Evolutionary conservation across 805 yeast species (phyloP).

Genomic region (Wickerhamomyces chambardii): DNA sequence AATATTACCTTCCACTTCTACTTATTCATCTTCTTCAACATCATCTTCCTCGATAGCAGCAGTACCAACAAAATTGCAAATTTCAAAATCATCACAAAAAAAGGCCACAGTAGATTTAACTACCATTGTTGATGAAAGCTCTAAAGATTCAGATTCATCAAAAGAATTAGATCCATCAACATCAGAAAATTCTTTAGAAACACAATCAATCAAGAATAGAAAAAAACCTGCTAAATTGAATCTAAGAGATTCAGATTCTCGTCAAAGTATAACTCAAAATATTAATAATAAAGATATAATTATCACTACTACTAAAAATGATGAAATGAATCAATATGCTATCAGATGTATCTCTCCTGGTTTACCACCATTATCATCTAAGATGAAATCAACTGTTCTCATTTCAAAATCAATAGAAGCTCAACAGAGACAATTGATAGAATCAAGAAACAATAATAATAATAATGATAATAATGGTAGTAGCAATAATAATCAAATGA

Average conservation of each 20-base stretch:
- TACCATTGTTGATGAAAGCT: too few species aligned
- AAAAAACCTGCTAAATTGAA: slow-evolving; percentile 18
- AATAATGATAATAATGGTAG: not conserved
- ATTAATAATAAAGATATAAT: too few species aligned
- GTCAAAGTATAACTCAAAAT: not conserved
- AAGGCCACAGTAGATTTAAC: too few species aligned
- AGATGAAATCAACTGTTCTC: slow-evolving; percentile 17
- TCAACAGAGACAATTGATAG: slow-evolving; percentile 19
- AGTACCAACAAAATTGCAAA: too few species aligned
- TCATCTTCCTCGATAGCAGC: too few species aligned
- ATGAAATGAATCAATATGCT: slow-evolving; percentile 15
- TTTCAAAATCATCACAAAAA: too few species aligned
- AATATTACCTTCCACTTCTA: too few species aligned
- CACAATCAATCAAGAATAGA: slow-evolving; percentile 10
- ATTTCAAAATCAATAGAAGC: slow-evolving; percentile 17
- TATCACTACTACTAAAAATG: not conserved
- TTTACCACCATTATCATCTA: slow-evolving; percentile 16
- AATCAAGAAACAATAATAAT: slow-evolving; percentile 9
- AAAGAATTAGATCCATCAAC: too few species aligned
- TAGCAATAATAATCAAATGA: not conserved
- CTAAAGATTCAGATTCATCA: too few species aligned
- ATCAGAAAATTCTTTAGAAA: too few species aligned
- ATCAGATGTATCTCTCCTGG: slow-evolving; percentile 20
- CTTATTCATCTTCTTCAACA: too few species aligned
- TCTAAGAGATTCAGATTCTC: slow-evolving; percentile 8